Evolutionary conservation across 2,329 filamentous ascomycete species (phyloP), one percentile per base, ranked within the genome.

Genomic region (Neocucurbitaria cava): DNA sequence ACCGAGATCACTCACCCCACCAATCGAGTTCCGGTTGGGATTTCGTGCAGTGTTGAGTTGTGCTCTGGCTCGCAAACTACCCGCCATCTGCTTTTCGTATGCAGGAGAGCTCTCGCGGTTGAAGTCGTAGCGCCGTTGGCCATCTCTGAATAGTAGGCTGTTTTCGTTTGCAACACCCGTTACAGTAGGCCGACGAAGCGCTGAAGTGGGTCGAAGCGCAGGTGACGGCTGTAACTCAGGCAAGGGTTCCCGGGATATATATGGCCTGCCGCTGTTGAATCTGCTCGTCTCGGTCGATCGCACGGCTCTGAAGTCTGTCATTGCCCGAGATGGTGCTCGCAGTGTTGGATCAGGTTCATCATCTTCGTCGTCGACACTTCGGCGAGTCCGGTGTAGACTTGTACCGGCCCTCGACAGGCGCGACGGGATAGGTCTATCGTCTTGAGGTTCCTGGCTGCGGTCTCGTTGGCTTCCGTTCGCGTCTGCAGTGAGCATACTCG

Each of bases 251-350:
- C 73, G 68, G 10, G 71, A 73, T 9, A 71, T 73, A 47, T 76
- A 77, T 11, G 75, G 71, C 49, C 73, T 66, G 44, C 64, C 69
- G 33, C 31, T 68, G 28, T 44, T 58, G 33, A 62, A 56, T n/a
- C 64, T 58, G 44, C 58, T 67, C 38, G 52, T 62, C 11, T 62
- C 58, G 28, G 49, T 64, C 60, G 40, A 68, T 64, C 76, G 73
- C 23, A 71, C 58, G 24, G 69, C 61, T 21, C 75, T 71, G 52
- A 77, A 71, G 42, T 82, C 80, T 5, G 80, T 82, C 74, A 79
- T 76, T 7, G 80, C 80, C 30, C 80, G 78, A 15, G 79, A 82
- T n/a, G 76, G 77, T 7, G 78, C 76, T 20, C 80, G 77, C 11
- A 78, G 57, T 1, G 74, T 77, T 1, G 72, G 65, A 11, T 78